A percentile compares a stretch with the other conserved stretches of the same genome.
phyloP scores from a whole-genome alignment of 2,329 filamentous ascomycete species.

The Elsinoe perseae region DNA sequence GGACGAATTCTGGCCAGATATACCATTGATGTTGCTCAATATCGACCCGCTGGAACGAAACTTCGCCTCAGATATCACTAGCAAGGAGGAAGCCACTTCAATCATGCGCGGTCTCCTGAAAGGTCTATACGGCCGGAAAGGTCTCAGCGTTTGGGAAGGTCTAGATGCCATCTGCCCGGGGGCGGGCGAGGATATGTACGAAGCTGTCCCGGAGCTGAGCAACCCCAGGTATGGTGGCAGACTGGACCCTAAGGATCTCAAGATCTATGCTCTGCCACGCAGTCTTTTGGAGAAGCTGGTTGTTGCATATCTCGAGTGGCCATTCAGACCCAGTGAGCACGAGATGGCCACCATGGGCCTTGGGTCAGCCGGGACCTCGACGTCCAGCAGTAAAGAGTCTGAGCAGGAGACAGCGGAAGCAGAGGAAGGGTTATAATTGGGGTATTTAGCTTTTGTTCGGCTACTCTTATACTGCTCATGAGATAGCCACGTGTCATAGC shows the following conservation, averaged over 20 bases:
- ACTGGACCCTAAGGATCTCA: constrained; percentile 37
- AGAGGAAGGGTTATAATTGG: not conserved
- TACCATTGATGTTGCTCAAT: constrained; percentile 54
- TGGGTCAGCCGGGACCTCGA: not conserved
- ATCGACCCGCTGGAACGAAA: constrained; percentile 49
- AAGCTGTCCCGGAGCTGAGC: constrained; percentile 42
- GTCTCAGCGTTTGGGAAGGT: constrained; percentile 34
- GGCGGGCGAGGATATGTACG: constrained; percentile 47
- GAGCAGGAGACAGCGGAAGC: not conserved
- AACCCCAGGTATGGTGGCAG: constrained; percentile 44
- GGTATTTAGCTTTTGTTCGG: not conserved
- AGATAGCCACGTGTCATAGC: not conserved
- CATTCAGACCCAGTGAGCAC: constrained; percentile 39
- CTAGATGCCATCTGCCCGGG: constrained; percentile 54
- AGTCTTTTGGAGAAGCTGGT: constrained; percentile 52
- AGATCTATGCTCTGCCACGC: constrained; percentile 44
- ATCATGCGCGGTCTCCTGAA: constrained; percentile 42
- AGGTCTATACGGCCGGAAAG: constrained; percentile 33
- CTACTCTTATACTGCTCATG: not conserved
- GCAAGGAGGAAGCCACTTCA: constrained; percentile 21
- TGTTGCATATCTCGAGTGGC: constrained; percentile 57
- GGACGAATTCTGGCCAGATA: constrained; percentile 60
- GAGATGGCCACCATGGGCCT: constrained; percentile 3
- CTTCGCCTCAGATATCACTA: constrained; percentile 27
- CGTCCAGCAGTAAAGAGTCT: not conserved